Evolutionary conservation across 768 basidiomycete species (phyloP), one percentile per base, ranked within the genome.

Genomic region (Panaeolus cyanescens): DNA sequence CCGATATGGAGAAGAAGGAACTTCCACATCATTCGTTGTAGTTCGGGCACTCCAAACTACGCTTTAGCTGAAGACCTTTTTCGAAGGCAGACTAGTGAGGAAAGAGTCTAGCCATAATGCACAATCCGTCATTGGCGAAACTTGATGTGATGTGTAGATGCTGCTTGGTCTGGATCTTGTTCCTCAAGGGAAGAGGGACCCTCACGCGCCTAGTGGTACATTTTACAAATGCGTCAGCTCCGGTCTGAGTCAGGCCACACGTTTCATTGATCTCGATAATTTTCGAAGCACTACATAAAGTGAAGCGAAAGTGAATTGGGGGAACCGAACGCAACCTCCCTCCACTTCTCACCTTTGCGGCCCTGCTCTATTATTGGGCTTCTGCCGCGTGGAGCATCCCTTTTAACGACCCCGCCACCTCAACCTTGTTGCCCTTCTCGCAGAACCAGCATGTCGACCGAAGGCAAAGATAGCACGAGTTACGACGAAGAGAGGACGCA

Each of bases 401-500:
- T 66, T 64, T 56, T 56, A 34, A 57, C 31, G 32, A n/a, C 36
- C 55, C 61, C 62, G 65, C 54, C 50, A 32, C 57, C 50, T 64
- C 42, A 50, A 50, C 45, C 59, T 62, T 67, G 59, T 37, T 55
- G 34, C 42, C 37, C 64, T 64, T 66, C 54, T 59, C 33, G 59
- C 50, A 55, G 61, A 58, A 73, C 25, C 36, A 39, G 4, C n/a
- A 56, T 75, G 73, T 74, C 71, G 40, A 62, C 55, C 59, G 72
- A 74, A 64, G 67, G 61, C 37, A 64, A 66, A 60, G 58, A 45
- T 37, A 65, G 59, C 61, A 33, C 55, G 45, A 58, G 36, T 36
- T 59, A 65, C 56, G 70, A 72, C 39, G 71, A 77, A 62, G 71
- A 73, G 53, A 64, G 69, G 59, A 60, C 59, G 55, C 68, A 57